These are phyloP conservation scores for Trypanosoma mega DNA, from an alignment of 208 protist species.

Conservation along the genomic window DNA sequence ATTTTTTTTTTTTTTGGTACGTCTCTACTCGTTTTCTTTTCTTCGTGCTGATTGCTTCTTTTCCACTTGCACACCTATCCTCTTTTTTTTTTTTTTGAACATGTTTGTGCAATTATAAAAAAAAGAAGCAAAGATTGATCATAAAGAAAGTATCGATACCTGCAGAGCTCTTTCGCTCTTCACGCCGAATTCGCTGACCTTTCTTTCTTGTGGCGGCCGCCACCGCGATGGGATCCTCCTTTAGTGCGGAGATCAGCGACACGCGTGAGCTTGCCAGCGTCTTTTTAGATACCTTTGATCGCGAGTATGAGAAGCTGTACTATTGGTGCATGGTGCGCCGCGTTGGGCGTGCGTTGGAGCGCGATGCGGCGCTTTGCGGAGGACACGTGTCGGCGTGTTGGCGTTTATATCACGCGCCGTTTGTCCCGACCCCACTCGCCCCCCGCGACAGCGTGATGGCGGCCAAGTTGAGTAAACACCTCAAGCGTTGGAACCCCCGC, in stretches of 20 bases:
- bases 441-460: constrained; percentile 9
- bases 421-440: constrained; percentile 3
- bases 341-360: constrained; percentile 9
- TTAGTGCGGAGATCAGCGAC: constrained; percentile 21
- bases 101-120: constrained; percentile 1
- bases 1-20: neutral
- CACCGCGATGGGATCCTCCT: constrained; percentile 2
- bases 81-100: constrained; percentile 10
- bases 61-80: neutral
- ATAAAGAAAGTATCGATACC: no score
- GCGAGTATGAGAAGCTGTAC: constrained; percentile 23
- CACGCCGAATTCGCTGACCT: no score
- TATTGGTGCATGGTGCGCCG: constrained; percentile 11
- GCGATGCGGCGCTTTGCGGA: neutral
- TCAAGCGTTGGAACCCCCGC: constrained; percentile 22
- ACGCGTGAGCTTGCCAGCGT: constrained; percentile 15
- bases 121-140: neutral
- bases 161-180: no score
- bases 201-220: neutral
- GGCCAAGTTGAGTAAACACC: constrained; percentile 21
- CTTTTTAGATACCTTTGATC: constrained; percentile 19
- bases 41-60: neutral
- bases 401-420: constrained; percentile 8
- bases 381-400: neutral
- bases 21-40: neutral